phyloP scores from a whole-genome alignment of 2,329 filamentous ascomycete genomes.

The Pyrenochaeta sp. region DNA sequence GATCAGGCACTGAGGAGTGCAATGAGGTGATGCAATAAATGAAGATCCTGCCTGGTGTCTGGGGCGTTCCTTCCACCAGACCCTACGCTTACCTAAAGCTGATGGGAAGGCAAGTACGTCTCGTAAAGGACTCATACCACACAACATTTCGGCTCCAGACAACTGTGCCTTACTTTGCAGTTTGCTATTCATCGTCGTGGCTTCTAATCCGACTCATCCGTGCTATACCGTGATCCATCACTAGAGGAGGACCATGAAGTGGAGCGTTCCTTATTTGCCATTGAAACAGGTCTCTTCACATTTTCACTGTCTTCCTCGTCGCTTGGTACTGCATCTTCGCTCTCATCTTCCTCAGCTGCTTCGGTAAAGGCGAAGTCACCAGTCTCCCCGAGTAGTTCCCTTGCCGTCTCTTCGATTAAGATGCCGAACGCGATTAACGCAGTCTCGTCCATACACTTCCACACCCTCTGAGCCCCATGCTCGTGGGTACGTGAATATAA shows the following conservation, averaged over 20 bases:
- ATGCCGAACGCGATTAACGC: constrained; percentile 78
- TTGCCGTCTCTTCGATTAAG: constrained; percentile 73
- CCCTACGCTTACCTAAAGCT: constrained; percentile 4
- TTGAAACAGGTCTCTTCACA: not conserved
- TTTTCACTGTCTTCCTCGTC: constrained; percentile 1
- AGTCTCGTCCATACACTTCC: constrained; percentile 77
- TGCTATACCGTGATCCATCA: constrained; percentile 14
- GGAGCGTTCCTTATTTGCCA: not conserved
- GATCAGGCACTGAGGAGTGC: not conserved
- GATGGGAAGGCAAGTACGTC: too few species aligned
- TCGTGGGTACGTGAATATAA: constrained; percentile 61
- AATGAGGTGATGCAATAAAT: not conserved
- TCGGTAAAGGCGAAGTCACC: constrained; percentile 79
- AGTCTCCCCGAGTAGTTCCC: constrained; percentile 66
- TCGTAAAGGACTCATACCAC: too few species aligned
- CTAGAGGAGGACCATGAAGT: constrained; percentile 7
- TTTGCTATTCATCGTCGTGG: not conserved
- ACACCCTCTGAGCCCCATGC: constrained; percentile 43
- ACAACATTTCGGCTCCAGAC: too few species aligned
- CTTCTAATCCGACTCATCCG: constrained; percentile 16
- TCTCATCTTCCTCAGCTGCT: constrained; percentile 40
- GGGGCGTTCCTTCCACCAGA: not conserved
- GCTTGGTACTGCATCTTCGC: too few species aligned
- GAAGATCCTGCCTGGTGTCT: too few species aligned
- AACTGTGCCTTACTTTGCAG: too few species aligned